Evolutionary conservation across 139 green algal genomes (phyloP).

Genomic region (Volvox reticuliferus): DNA sequence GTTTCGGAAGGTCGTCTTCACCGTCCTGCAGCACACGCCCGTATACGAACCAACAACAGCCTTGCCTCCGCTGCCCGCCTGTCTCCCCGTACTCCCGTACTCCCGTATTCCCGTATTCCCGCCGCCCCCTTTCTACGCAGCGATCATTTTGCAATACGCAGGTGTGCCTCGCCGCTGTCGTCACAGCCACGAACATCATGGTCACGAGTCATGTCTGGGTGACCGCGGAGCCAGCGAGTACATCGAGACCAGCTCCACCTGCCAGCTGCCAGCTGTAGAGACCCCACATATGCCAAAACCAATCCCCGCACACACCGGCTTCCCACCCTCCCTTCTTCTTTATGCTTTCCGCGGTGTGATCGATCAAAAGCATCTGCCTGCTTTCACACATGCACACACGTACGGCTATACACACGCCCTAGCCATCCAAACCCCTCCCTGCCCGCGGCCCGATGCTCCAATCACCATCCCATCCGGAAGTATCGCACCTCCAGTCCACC

Average conservation of each 20-base stretch:
- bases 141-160: too few relatives aligned
- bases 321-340: background rate
- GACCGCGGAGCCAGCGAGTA: too few relatives aligned
- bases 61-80: too few relatives aligned
- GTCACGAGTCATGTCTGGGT: background rate
- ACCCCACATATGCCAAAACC: background rate
- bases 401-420: background rate
- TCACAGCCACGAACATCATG: too few relatives aligned
- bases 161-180: too few relatives aligned
- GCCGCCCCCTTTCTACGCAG: too few relatives aligned
- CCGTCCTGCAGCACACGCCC: too few relatives aligned
- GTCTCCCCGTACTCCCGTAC: too few relatives aligned
- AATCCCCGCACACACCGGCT: background rate
- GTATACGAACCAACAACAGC: too few relatives aligned
- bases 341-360: too few relatives aligned
- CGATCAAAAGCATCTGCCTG: background rate
- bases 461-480: background rate
- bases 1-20: too few relatives aligned
- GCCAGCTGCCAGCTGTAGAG: background rate
- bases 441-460: background rate
- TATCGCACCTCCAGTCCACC: constrained; percentile 41
- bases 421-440: background rate
- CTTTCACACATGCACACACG: background rate
- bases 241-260: background rate
- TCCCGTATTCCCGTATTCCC: too few relatives aligned